Evolutionary conservation across 805 yeast species (phyloP).

Genomic region (Zygosaccharomyces lentus): DNA sequence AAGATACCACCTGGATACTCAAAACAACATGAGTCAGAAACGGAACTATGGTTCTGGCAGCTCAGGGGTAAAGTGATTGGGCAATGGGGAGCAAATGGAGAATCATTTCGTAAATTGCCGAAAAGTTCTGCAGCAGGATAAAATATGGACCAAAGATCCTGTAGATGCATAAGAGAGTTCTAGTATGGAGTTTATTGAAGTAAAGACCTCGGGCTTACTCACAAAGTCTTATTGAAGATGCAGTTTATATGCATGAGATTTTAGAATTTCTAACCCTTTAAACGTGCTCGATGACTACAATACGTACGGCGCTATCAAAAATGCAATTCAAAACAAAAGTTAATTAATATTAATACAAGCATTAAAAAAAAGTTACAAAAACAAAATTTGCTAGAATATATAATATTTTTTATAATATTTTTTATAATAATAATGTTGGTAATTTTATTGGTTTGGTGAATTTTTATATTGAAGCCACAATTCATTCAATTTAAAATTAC

Average conservation of each 20-base stretch:
- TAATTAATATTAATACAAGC: neutral
- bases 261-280: neutral
- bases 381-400: no score
- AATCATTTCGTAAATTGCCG: constrained; percentile 66
- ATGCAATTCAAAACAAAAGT: no score
- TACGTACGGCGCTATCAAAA: constrained; percentile 4
- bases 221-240: neutral
- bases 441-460: no score
- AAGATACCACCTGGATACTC: constrained; percentile 84
- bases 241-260: no score
- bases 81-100: constrained; percentile 35
- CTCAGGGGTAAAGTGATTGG: constrained; percentile 57
- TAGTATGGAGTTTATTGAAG: neutral
- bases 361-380: no score
- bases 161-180: constrained; percentile 4
- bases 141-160: constrained; percentile 57
- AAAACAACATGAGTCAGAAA: constrained; percentile 70
- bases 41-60: constrained; percentile 52
- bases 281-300: constrained; percentile 4
- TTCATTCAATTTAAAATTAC: no score
- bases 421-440: no score
- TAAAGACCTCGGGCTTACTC: neutral
- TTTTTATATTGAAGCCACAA: no score
- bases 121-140: constrained; percentile 98
- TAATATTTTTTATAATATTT: no score